Conservation (phyloP, 495 filamentous ascomycete species). For the Penicillium dipodomyicola region DNA sequence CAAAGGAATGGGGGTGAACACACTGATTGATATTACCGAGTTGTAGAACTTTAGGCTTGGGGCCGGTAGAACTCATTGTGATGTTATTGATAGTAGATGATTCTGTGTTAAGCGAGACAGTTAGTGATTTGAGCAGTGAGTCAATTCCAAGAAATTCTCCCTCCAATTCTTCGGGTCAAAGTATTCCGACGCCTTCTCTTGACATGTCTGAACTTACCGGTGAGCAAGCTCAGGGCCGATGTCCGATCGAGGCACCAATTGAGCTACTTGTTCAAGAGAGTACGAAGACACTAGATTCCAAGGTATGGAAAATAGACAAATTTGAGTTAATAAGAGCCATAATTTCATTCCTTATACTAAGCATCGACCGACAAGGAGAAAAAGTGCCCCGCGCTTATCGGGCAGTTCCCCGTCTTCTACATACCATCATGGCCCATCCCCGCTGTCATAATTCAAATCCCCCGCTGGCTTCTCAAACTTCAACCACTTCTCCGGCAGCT, state of each 20-base stretch:
- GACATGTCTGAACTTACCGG: slow-evolving; percentile 7
- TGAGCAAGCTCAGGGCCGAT: not conserved
- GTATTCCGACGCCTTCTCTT: slow-evolving; percentile 9
- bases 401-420: slow-evolving; percentile 17
- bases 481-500: too few relatives aligned
- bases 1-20: not conserved
- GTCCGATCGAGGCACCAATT: not conserved
- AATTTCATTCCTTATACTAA: slow-evolving; percentile 8
- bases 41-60: slow-evolving; percentile 54
- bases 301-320: not conserved
- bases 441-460: too few relatives aligned
- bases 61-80: slow-evolving; percentile 19
- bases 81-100: not conserved
- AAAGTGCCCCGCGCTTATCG: slow-evolving; percentile 21
- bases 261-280: not conserved
- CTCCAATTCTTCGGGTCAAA: not conserved
- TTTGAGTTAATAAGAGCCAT: not conserved
- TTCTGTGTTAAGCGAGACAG: not conserved
- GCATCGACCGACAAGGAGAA: slow-evolving; percentile 18
- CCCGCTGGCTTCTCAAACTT: too few relatives aligned
- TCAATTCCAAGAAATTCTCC: not conserved
- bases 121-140: not conserved
- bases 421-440: too few relatives aligned
- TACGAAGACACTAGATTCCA: not conserved
- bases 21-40: slow-evolving; percentile 50